phyloP scores from a whole-genome alignment of 768 basidiomycete species.

The Rhizopogon rudus region DNA sequence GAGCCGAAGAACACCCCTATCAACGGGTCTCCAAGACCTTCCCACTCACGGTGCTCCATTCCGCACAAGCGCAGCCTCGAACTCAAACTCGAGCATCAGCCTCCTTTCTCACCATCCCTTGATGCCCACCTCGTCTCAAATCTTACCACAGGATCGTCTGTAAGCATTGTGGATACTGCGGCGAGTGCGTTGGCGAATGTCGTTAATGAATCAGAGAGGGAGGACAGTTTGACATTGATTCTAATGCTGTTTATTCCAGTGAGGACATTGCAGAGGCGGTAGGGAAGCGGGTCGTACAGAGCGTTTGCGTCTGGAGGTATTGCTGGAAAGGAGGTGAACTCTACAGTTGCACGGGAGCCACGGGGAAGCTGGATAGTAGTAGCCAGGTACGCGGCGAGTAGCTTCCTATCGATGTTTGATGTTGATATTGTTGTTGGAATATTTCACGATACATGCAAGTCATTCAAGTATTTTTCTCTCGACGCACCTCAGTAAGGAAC shows the following conservation, averaged over 20 bases:
- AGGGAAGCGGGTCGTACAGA: constrained; percentile 30
- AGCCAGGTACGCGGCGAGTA: constrained; percentile 6
- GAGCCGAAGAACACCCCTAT: not conserved
- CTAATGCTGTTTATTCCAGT: constrained; percentile 24
- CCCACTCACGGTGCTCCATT: constrained; percentile 37
- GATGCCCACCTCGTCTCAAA: constrained; percentile 19
- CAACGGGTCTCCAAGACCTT: constrained; percentile 7
- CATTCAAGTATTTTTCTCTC: no score
- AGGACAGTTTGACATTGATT: constrained; percentile 25
- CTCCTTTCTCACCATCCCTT: constrained; percentile 42
- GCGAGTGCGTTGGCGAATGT: constrained; percentile 20
- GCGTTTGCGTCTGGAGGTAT: constrained; percentile 29
- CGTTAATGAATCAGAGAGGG: constrained; percentile 35
- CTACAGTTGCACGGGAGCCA: constrained; percentile 19
- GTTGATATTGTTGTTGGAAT: not conserved
- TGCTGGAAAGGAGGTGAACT: constrained; percentile 36
- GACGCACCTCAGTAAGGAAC: no score
- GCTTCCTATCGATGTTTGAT: constrained; percentile 21
- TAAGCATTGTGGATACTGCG: constrained; percentile 4
- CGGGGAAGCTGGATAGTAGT: constrained; percentile 4
- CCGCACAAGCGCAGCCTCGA: constrained; percentile 45
- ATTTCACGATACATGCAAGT: no score
- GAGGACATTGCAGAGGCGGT: constrained; percentile 34
- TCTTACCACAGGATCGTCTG: constrained; percentile 8
- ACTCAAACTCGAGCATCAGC: constrained; percentile 36